Conservation (phyloP, 2,329 filamentous ascomycete species). For the Fusarium sacchari region DNA sequence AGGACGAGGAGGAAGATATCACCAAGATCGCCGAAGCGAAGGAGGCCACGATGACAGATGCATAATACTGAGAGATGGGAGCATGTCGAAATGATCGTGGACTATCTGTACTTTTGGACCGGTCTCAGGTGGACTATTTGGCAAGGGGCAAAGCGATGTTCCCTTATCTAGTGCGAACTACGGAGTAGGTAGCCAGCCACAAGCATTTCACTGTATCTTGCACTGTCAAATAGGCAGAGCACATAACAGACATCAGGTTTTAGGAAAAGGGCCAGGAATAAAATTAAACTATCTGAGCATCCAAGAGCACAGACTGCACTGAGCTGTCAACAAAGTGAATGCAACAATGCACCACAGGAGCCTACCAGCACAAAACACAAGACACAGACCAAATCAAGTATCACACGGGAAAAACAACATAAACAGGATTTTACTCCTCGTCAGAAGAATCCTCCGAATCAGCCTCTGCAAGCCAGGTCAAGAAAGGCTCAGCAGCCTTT, state of each 20-base stretch:
- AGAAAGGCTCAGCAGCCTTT: slow-evolving; percentile 92
- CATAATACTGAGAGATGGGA: neutral
- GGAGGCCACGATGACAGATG: slow-evolving; percentile 36
- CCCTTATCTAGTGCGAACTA: neutral
- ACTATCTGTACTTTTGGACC: slow-evolving; percentile 5
- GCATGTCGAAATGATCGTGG: neutral
- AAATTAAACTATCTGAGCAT: slow-evolving; percentile 32
- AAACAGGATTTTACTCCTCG: slow-evolving; percentile 56
- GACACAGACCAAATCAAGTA: neutral
- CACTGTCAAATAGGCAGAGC: neutral
- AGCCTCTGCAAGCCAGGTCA: slow-evolving; percentile 91
- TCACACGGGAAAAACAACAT: neutral
- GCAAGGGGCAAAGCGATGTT: slow-evolving; percentile 30
- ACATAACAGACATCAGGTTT: neutral
- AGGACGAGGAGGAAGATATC: slow-evolving; percentile 16
- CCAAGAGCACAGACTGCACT: slow-evolving; percentile 30
- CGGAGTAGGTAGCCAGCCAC: neutral
- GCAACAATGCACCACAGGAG: slow-evolving; percentile 3
- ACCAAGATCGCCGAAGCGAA: slow-evolving; percentile 8
- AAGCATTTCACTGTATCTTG: neutral
- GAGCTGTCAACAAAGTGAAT: slow-evolving; percentile 1
- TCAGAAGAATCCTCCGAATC: slow-evolving; percentile 74
- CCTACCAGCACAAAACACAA: neutral
- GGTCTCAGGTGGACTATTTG: slow-evolving; percentile 1
- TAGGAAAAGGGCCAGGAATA: slow-evolving; percentile 10